phyloP scores from a whole-genome alignment of 768 basidiomycete genomes.

The Suillus bovinus region DNA sequence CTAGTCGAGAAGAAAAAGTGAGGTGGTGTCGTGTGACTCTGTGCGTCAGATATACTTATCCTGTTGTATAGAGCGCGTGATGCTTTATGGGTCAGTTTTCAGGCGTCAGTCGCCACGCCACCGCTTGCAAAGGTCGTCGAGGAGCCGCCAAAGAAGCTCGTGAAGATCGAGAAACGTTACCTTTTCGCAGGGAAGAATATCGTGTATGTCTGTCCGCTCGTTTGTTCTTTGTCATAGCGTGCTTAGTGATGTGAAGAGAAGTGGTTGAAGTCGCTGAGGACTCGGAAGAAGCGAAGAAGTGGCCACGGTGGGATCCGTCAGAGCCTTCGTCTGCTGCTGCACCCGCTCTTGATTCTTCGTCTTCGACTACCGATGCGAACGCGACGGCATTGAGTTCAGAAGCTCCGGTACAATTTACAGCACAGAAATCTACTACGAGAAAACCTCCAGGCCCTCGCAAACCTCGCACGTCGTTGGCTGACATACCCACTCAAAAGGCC shows the following conservation, averaged over 20 bases:
- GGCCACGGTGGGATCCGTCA: slow-evolving; percentile 53
- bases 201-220: slow-evolving; percentile 53
- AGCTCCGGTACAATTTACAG: not conserved
- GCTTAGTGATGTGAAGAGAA: slow-evolving; percentile 49
- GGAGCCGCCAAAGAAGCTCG: slow-evolving; percentile 37
- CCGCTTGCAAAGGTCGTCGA: slow-evolving; percentile 18
- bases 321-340: slow-evolving; percentile 7
- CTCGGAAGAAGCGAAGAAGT: slow-evolving; percentile 74
- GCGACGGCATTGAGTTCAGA: not conserved
- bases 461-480: slow-evolving; percentile 55
- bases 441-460: slow-evolving; percentile 69
- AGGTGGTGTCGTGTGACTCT: slow-evolving; percentile 12
- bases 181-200: slow-evolving; percentile 78
- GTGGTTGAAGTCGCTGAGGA: slow-evolving; percentile 71
- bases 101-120: slow-evolving; percentile 52
- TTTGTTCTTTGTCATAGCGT: slow-evolving; percentile 3
- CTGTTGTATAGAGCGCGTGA: slow-evolving; percentile 51
- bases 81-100: slow-evolving; percentile 67
- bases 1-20: slow-evolving; percentile 47
- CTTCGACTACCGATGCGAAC: not conserved
- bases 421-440: slow-evolving; percentile 9
- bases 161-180: slow-evolving; percentile 71
- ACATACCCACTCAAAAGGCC: slow-evolving; percentile 57
- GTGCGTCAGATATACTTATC: slow-evolving; percentile 7
- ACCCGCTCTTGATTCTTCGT: slow-evolving; percentile 11